A percentile compares a stretch with the other conserved stretches of the same genome.
These are phyloP conservation scores for Ilex aquifolium DNA, from an alignment of 257 asterid genomes.

Conservation along the genomic window DNA sequence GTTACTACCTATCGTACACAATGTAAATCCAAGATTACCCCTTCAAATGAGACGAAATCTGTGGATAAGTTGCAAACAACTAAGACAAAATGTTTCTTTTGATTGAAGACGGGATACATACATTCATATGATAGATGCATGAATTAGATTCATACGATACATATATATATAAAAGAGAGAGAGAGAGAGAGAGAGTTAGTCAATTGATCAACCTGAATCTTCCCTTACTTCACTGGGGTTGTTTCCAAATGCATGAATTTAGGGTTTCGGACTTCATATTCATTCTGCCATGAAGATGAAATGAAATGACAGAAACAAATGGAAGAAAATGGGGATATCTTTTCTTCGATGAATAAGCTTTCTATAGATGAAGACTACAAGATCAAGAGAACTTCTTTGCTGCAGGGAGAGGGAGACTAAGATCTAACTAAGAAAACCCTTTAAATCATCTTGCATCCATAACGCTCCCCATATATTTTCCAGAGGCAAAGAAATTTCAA, in stretches of 20 bases:
- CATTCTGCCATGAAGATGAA: neutral
- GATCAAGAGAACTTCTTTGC: neutral
- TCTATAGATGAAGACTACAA: neutral
- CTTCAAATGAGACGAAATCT: too few species aligned
- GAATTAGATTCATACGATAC: too few species aligned
- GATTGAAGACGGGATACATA: too few species aligned
- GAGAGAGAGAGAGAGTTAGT: neutral
- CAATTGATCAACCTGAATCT: neutral
- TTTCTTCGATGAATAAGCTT: neutral
- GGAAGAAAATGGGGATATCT: neutral
- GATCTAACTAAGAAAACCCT: neutral
- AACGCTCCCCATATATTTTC: neutral
- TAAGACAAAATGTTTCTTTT: too few species aligned
- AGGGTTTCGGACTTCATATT: neutral
- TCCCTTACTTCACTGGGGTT: neutral
- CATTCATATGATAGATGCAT: too few species aligned
- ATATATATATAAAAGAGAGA: neutral
- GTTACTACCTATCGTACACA: too few species aligned
- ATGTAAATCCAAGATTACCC: too few species aligned
- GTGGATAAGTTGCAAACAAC: too few species aligned
- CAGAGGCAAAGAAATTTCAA: neutral
- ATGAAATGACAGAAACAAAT: neutral
- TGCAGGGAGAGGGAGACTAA: neutral
- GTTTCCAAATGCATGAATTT: neutral
- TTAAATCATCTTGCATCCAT: neutral